A percentile compares a stretch with the other conserved stretches of the same genome.
Conservation (phyloP, 495 filamentous ascomycete species). For the Schizothecium vesticola region DNA sequence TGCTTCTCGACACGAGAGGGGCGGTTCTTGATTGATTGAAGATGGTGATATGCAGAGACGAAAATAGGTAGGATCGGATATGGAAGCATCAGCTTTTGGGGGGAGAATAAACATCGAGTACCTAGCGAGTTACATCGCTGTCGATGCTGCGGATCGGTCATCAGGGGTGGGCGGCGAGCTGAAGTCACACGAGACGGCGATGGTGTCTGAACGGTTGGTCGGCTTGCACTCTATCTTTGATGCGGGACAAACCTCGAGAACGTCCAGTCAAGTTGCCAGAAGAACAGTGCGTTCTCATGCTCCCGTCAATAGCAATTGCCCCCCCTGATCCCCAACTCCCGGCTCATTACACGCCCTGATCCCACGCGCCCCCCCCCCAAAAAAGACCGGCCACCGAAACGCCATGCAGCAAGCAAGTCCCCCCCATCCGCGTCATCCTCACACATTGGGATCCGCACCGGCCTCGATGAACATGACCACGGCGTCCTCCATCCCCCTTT, state of each 20-base stretch:
- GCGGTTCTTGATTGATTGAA: background rate
- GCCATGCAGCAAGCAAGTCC: background rate
- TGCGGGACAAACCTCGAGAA: too few relatives aligned
- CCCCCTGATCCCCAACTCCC: background rate
- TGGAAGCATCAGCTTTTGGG: background rate
- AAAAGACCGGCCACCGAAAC: background rate
- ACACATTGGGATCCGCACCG: constrained; percentile 25
- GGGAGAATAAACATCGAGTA: background rate
- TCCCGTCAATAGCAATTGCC: too few relatives aligned
- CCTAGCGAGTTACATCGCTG: too few relatives aligned
- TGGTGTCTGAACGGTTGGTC: too few relatives aligned
- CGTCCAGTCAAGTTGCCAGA: too few relatives aligned
- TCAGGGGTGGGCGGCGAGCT: too few relatives aligned
- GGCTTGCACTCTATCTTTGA: too few relatives aligned
- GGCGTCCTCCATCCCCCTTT: constrained; percentile 27
- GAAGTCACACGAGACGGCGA: too few relatives aligned
- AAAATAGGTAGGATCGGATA: background rate
- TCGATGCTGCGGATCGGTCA: too few relatives aligned
- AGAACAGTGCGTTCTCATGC: too few relatives aligned
- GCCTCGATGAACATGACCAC: constrained; percentile 24
- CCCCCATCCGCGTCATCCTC: background rate
- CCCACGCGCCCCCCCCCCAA: background rate
- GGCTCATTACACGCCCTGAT: background rate
- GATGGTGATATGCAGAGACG: background rate
- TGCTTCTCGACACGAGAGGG: background rate